Conservation (phyloP, 345 rosid species). For the Brassica napus region Da-Ae NC_063440.1:12409501-12410000, state of each 20-base stretch:
- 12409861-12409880: conserved; percentile 49
- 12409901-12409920: conserved; percentile 1
- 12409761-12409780: conserved; percentile 9
- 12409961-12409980: conserved; percentile 23
- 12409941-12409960: background rate
- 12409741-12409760: conserved; percentile 48
- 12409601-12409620: background rate
- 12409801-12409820: background rate
- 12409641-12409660: conserved; percentile 15
- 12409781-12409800: background rate
- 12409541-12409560: too few species aligned
- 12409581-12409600: background rate
- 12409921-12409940: background rate
- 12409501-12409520: too few species aligned
- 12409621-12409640: background rate
- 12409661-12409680: conserved; percentile 55
- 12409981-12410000: conserved; percentile 36
- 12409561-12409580: too few species aligned
- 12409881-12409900: background rate
- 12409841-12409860: conserved; percentile 45
- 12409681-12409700: conserved; percentile 46
- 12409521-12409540: too few species aligned
- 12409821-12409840: conserved; percentile 51
- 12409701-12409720: conserved; percentile 41
- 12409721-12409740: conserved; percentile 36